These are phyloP conservation scores for Rhipidocladum racemiflorum DNA, from an alignment of 176 grass and related monocot genomes.

Conservation along the genomic window DNA sequence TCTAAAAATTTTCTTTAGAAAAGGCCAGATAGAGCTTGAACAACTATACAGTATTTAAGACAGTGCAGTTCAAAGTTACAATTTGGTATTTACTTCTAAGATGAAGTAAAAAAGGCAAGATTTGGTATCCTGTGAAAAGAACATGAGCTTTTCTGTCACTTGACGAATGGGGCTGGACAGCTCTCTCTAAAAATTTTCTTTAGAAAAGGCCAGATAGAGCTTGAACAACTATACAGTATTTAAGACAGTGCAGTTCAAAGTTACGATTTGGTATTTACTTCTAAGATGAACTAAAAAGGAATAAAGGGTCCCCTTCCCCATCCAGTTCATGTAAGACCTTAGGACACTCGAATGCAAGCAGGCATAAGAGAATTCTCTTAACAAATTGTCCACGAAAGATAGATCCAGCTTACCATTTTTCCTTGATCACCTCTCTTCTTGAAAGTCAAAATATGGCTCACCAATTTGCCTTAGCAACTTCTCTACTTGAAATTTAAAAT, in stretches of 20 bases:
- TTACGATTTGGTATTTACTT: not conserved
- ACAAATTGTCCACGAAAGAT: not conserved
- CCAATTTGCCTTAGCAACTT: not conserved
- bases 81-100: not conserved
- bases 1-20: not conserved
- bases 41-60: slow-evolving; percentile 16
- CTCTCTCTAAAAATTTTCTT: not conserved
- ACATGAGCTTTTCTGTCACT: slow-evolving; percentile 10
- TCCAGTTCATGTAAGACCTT: slow-evolving; percentile 2
- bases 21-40: slow-evolving; percentile 5
- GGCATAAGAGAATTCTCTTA: not conserved
- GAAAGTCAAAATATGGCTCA: not conserved
- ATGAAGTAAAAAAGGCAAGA: not conserved
- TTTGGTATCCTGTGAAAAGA: not conserved
- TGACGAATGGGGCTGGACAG: not conserved
- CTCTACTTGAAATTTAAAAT: not conserved
- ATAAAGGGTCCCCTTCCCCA: not conserved
- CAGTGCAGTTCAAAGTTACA: not conserved
- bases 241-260: not conserved
- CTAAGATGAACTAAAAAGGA: not conserved
- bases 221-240: slow-evolving; percentile 23
- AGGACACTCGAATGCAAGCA: slow-evolving; percentile 1
- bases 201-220: not conserved
- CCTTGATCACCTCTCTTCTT: not conserved
- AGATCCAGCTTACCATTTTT: not conserved